Evolutionary conservation across 805 yeast species (phyloP), one percentile per base, ranked within the genome.

Genomic region (Saccharomyces mikatae): DNA sequence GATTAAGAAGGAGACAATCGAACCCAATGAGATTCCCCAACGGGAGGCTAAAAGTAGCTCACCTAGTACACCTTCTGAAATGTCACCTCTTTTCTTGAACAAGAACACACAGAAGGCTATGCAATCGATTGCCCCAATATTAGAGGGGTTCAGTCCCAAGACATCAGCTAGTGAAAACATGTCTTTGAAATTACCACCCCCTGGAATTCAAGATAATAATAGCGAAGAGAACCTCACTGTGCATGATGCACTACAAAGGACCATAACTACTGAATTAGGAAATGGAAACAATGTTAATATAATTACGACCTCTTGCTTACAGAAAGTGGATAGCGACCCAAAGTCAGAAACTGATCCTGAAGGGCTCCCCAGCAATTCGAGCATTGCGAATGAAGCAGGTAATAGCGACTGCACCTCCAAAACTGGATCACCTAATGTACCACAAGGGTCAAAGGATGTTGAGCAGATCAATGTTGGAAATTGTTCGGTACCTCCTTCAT

Each of bases 81-180:
- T 63, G 54, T 70, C 74, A 2, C 74, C 75, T 2, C 54, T 70
- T 41, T 65, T 60, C 17, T 57, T 71, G 27, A 62, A 61, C 50
- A 60, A 60, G 24, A 68, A 70, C 27, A 71, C 71, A 31, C 76
- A 76, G 61, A 81, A 76, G 58, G 92, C 92, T 11, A 83, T 86
- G 75, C 91, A 88, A 10, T 79, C 89, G 0, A 81, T 87, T 47
- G 92, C 92, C 0, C 94, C 95, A 1, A 85, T 87, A 65, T 69
- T 87, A 46, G 90, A 84, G 64, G 76, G 81, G 1, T 87, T 85
- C 67, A 78, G 81, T 4, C 94, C 94, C 4, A 87, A 85, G 63
- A 79, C 90, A 0, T 79, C 85, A 0, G 76, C 81, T 3, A 73
- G 77, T 50, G 80, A 76, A 59, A 75, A 75, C 60, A 74, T 68